Evolutionary conservation across 345 rosid genomes (phyloP).

Genomic region (Rhizophora apiculata): DNA sequence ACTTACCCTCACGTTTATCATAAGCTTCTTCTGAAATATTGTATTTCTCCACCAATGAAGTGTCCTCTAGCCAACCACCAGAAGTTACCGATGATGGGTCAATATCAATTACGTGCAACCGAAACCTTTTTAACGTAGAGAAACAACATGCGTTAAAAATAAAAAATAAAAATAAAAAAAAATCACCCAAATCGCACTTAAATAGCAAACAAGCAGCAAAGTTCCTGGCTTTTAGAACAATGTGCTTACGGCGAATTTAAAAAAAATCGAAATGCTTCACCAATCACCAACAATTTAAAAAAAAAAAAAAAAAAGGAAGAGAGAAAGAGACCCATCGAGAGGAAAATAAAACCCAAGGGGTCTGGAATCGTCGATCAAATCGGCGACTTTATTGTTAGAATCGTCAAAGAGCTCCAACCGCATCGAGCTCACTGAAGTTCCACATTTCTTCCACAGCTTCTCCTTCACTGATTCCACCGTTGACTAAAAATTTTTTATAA

Average conservation of each 20-base stretch:
- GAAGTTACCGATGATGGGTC: conserved; percentile 90
- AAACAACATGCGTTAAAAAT: background rate
- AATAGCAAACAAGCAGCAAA: background rate
- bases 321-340: conserved; percentile 54
- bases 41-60: conserved; percentile 83
- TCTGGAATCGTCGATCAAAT: conserved; percentile 49
- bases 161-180: conserved; percentile 6
- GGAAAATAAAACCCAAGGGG: conserved; percentile 82
- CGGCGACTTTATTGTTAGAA: conserved; percentile 50
- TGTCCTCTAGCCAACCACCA: conserved; percentile 95
- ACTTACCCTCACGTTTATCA: conserved; percentile 59
- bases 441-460: conserved; percentile 89
- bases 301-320: background rate
- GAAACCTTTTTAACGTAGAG: conserved; percentile 42
- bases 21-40: conserved; percentile 79
- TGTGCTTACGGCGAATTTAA: background rate
- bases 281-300: background rate
- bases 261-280: no score
- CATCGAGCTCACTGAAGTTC: conserved; percentile 74
- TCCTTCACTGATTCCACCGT: conserved; percentile 81
- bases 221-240: no score
- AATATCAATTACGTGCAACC: conserved; percentile 71
- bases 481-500: conserved; percentile 33
- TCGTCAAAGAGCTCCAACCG: conserved; percentile 77
- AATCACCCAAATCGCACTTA: background rate